These are phyloP conservation scores for Rubia peregrina DNA, from an alignment of 305 asterid genomes.

Conservation along the genomic window DNA sequence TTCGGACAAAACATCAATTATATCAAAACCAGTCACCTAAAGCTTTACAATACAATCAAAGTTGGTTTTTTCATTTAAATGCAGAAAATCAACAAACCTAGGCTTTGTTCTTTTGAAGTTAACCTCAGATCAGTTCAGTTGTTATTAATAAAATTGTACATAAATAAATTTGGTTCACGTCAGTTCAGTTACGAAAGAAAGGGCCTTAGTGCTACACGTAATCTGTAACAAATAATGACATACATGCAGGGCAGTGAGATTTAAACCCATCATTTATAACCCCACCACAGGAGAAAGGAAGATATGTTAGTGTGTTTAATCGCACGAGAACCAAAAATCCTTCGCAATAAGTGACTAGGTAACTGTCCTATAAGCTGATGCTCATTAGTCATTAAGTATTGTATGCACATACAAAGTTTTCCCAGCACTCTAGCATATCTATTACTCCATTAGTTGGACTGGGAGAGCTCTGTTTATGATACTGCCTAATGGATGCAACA, in stretches of 20 bases:
- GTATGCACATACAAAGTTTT: too few species aligned
- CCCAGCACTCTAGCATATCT: too few species aligned
- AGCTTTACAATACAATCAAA: neutral
- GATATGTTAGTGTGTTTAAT: too few species aligned
- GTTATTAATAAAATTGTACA: neutral
- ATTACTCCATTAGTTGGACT: too few species aligned
- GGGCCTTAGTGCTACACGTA: neutral
- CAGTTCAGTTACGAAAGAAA: neutral
- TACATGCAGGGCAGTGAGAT: too few species aligned
- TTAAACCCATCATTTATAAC: too few species aligned
- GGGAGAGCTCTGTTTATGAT: too few species aligned
- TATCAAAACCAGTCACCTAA: neutral
- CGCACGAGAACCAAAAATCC: too few species aligned
- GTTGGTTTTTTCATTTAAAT: neutral
- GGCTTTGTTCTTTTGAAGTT: neutral
- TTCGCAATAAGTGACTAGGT: too few species aligned
- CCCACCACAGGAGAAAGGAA: too few species aligned
- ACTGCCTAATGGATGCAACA: neutral
- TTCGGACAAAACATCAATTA: neutral
- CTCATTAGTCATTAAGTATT: too few species aligned
- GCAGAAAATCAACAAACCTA: constrained; percentile 1
- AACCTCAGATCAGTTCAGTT: neutral
- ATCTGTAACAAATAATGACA: neutral
- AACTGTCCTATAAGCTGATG: too few species aligned
- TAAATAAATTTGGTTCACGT: neutral